A percentile compares a stretch with the other conserved stretches of the same genome.
Conservation (phyloP, 495 filamentous ascomycete species). For the Baudoinia panamericana region DNA sequence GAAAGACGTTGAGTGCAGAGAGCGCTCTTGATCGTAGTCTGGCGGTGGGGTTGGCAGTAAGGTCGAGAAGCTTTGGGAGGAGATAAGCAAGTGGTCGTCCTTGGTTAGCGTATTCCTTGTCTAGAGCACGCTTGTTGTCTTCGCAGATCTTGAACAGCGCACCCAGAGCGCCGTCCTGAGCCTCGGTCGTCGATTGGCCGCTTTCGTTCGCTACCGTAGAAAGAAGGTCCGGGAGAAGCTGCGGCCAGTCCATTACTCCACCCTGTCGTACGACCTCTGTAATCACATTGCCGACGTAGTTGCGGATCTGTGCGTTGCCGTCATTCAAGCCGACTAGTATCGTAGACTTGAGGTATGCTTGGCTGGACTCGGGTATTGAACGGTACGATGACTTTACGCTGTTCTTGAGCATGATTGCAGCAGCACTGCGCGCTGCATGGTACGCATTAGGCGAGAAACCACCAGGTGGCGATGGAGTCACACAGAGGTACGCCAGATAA, state of each 20-base stretch:
- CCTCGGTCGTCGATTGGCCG: conserved; percentile 50
- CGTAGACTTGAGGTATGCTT: conserved; percentile 64
- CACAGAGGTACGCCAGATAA: conserved; percentile 86
- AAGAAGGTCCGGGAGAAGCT: conserved; percentile 70
- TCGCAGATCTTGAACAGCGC: conserved; percentile 92
- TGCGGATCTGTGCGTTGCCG: conserved; percentile 66
- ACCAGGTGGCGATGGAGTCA: conserved; percentile 50
- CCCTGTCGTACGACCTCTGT: conserved; percentile 83
- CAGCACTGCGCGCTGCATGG: conserved; percentile 67
- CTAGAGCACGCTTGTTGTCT: conserved; percentile 78
- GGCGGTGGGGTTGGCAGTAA: conserved; percentile 57
- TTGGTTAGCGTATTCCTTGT: conserved; percentile 73
- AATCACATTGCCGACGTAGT: conserved; percentile 80
- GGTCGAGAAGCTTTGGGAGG: conserved; percentile 80
- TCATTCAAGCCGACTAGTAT: conserved; percentile 71
- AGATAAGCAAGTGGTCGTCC: conserved; percentile 68
- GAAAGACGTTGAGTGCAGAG: conserved; percentile 78
- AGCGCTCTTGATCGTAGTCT: conserved; percentile 70
- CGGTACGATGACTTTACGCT: conserved; percentile 62
- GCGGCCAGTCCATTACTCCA: conserved; percentile 81
- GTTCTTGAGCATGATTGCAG: conserved; percentile 90
- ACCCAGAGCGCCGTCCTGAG: conserved; percentile 87
- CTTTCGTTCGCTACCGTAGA: conserved; percentile 57
- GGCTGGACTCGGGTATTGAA: conserved; percentile 52
- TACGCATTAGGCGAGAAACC: conserved; percentile 46